These are phyloP conservation scores for Geum urbanum DNA, from an alignment of 306 rosid species.

Conservation along the genomic window DNA sequence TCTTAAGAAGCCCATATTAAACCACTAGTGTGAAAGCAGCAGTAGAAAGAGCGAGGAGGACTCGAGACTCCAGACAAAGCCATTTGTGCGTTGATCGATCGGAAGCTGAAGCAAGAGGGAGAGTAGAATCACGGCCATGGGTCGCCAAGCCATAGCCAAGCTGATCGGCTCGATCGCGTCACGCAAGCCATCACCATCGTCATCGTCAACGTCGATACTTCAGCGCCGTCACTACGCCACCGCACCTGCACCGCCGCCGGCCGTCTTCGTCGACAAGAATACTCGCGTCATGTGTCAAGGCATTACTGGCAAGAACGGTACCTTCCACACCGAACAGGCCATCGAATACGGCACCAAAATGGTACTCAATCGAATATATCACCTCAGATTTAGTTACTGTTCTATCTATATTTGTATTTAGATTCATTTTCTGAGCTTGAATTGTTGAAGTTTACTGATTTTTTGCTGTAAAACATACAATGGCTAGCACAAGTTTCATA, in stretches of 20 bases:
- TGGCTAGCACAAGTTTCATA: neutral
- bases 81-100: too few relatives aligned
- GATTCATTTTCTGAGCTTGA: neutral
- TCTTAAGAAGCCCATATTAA: neutral
- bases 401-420: neutral
- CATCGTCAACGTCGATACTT: constrained; percentile 24
- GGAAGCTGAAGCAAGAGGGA: neutral
- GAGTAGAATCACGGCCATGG: constrained; percentile 36
- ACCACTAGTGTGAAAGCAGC: neutral
- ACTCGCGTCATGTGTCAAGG: constrained; percentile 99
- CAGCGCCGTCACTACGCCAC: constrained; percentile 51
- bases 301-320: constrained; percentile 89
- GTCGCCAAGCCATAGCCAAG: constrained; percentile 59
- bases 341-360: constrained; percentile 97
- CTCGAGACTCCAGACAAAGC: too few relatives aligned
- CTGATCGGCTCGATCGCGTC: constrained; percentile 52
- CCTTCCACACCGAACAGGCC: constrained; percentile 96
- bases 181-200: constrained; percentile 40
- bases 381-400: neutral
- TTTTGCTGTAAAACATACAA: too few relatives aligned
- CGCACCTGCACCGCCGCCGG: constrained; percentile 63
- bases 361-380: constrained; percentile 31
- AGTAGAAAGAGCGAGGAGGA: too few relatives aligned
- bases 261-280: constrained; percentile 93
- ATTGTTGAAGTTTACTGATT: neutral